Base-by-base conservation (phyloP, 345 rosid species). In the Raphanus sativus region DNA sequence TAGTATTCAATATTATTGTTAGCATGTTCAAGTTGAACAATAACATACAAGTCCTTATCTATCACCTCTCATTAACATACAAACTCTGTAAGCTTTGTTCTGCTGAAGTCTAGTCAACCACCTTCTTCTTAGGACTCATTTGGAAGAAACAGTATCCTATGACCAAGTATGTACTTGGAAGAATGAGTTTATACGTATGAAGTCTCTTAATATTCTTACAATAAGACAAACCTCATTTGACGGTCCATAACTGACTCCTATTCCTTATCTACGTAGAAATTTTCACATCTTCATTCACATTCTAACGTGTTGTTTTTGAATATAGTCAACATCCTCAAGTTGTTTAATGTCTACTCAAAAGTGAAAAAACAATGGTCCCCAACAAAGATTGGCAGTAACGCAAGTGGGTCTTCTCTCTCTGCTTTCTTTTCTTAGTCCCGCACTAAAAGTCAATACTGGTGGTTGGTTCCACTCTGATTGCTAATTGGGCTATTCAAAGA, bases 401-500 rank as follows among this genome's bases (percentile, higher is more conserved):
- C 80, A 77, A 70, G n/a, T 70, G 40, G 75, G 75, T 63, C 75
- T 16, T 54, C 69, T 38, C 36, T 28, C 38, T 61, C 52, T 28
- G 50, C 45, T 62, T 69, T 76, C 64, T 48, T 63, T 58, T 16
- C 48, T 2, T 32, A 55, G 17, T 11, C 55, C 54, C 55, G 24
- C 36, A 63, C 36, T 24, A 70, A 77, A 77, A 70, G 80, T 77
- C 71, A 77, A 70, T 25, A 64, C 58, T 63, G 75, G 71, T 77
- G 70, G 75, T 36, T 76, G 3, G 1, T 66, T 56, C 29, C 32
- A 9, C 40, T 71, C 62, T 59, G 17, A 21, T n/a, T 75, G 34
- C 38, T 29, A 6, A 42, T 8, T 67, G 54, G 32, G 36, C 52
- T 4, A 48, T 62, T 69, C 63, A 50, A 62, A 50, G 64, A 25